Conservation (phyloP, 305 asterid genomes). For the Solanum hybrid region DNA sequence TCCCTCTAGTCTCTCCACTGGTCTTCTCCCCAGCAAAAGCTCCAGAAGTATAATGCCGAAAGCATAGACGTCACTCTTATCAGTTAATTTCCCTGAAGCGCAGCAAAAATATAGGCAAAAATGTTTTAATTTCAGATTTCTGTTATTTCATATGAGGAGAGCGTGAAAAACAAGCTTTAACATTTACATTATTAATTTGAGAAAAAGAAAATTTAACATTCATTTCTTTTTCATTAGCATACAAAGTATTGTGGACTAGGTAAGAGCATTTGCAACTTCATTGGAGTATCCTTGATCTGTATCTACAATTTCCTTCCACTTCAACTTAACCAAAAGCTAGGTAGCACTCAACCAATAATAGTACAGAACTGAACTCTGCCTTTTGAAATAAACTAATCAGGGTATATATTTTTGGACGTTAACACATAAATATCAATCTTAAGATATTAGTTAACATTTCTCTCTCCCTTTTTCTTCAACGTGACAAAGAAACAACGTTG, state of each 20-base stretch:
- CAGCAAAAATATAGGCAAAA: conserved; percentile 2
- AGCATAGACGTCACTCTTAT: conserved; percentile 88
- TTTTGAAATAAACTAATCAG: not conserved
- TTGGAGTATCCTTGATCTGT: not conserved
- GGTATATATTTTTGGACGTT: not conserved
- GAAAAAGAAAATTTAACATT: not conserved
- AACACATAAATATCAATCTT: not conserved
- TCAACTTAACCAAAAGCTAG: not conserved
- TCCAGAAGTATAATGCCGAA: conserved; percentile 81
- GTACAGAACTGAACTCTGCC: not conserved
- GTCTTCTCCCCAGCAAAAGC: conserved; percentile 71
- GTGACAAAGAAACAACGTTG: not conserved
- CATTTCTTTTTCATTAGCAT: not conserved
- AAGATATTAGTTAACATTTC: not conserved
- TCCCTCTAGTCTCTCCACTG: conserved; percentile 62
- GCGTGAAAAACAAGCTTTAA: not conserved
- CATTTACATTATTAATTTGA: not conserved
- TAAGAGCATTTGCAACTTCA: not conserved
- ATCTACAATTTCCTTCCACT: not conserved
- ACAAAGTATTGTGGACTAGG: not conserved
- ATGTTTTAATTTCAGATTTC: not conserved
- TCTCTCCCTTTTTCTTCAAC: not conserved
- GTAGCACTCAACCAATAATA: not conserved
- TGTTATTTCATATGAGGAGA: not conserved
- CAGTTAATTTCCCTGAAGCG: conserved; percentile 70